Conservation (phyloP, 2,329 filamentous ascomycete species). For the Cercospora janseana region DNA sequence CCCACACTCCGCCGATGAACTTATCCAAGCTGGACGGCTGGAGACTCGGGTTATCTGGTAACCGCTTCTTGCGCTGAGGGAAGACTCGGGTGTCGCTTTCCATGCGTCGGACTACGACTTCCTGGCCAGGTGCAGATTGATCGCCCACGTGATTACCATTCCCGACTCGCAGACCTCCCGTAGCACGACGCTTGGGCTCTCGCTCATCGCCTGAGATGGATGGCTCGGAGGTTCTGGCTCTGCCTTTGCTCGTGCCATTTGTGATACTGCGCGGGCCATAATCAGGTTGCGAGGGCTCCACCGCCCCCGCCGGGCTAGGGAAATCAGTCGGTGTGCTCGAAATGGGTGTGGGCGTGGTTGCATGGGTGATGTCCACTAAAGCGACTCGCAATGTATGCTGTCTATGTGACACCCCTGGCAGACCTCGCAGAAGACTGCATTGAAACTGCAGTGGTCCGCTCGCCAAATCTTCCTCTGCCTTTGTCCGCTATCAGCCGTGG, state of each 20-base stretch:
- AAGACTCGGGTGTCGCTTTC: constrained; percentile 29
- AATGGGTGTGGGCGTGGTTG: constrained; percentile 10
- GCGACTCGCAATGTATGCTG: constrained; percentile 20
- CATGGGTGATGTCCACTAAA: constrained; percentile 22
- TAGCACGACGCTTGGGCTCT: constrained; percentile 45
- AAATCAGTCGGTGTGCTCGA: constrained; percentile 9
- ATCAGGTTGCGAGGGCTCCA: not conserved
- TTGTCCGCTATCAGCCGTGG: not conserved
- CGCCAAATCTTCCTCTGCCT: constrained; percentile 14
- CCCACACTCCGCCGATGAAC: constrained; percentile 52
- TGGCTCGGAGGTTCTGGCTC: constrained; percentile 6
- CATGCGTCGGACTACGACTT: constrained; percentile 22
- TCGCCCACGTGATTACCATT: constrained; percentile 19
- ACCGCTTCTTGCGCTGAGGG: constrained; percentile 33
- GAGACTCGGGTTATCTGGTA: constrained; percentile 42
- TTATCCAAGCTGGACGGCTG: constrained; percentile 51
- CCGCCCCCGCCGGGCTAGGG: constrained; percentile 7
- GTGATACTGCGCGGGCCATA: not conserved
- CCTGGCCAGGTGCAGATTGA: not conserved
- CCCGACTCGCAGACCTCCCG: constrained; percentile 36
- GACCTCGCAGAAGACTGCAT: constrained; percentile 22
- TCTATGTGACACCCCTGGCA: constrained; percentile 5
- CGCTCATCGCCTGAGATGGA: constrained; percentile 20
- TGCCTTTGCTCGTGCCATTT: constrained; percentile 11
- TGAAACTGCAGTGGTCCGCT: constrained; percentile 24